Evolutionary conservation across 768 basidiomycete genomes (phyloP), one percentile per base, ranked within the genome.

Genomic region (Mrakia frigida): DNA sequence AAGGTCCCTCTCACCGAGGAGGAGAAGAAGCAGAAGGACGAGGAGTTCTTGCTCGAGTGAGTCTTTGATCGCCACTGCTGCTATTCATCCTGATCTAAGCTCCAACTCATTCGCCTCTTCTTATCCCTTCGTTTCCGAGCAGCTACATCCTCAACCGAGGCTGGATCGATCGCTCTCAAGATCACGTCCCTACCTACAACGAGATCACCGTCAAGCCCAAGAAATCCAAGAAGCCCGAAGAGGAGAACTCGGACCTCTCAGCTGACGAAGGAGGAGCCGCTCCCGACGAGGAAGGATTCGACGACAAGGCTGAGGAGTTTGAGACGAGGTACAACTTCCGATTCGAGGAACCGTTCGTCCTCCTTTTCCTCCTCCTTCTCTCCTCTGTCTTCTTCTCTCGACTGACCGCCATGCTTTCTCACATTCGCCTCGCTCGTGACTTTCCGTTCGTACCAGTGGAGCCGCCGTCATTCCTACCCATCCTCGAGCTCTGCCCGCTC

Each of bases 281-380:
- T 53, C 84, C 85, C 59, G 88, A 84, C 5, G 89, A 90, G 14
- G 90, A 91, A 9, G 85, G 84, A 35, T 97, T 97, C 80, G 94
- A 97, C 73, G 93, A 96, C 61, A 89, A 92, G 78, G 91, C 90
- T 7, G 95, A 97, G 39, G 88, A 88, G 61, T 99, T 98, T 79
- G 97, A 99, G 84, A 89, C 88, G n/a, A 92, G 91, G 23, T 99
- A 98, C 85, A 98, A 98, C 83, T 97, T 97, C 85, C 89, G 97
- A 73, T 99, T 93, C 82, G 96, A 99, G 83, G 96, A 99, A 83
- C 91, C 92, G 89, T 93, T 81, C 80, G 93, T 89, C 35, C 52
- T 11, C 39, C 18, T 63, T 41, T 18, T 2, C 28, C 28, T 31
- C 46, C 23, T 52, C 41, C 46, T 41, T 28, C 10, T 4, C n/a